Base-by-base conservation (phyloP, 139 green algal species). In the Volvox africanus region DNA sequence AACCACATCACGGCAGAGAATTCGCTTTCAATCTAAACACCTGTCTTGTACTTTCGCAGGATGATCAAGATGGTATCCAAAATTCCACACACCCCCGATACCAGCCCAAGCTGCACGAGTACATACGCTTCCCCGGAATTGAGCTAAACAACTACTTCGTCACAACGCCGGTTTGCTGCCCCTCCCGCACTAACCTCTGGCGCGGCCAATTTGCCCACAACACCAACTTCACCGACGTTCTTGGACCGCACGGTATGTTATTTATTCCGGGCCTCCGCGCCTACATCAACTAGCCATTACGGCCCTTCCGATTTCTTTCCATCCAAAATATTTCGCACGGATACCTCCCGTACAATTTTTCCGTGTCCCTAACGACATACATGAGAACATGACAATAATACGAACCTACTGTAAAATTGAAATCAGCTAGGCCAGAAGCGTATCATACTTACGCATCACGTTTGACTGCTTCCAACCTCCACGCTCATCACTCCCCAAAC, bases 91-190 rank as follows among this genome's bases (percentile, higher is more conserved):
- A 90, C 24, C 86, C 86, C 1, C 86, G 33, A 14, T 90, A 90
- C 55, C 81, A 84, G 86, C 86, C 86, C 32, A 90, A 84, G 28
- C 86, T 90, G 20, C 86, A 90, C 75, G 30, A 90, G 86, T 37
- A 67, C 55, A 84, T 90, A 12, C 86, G 86, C 32, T 61, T 55
- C 55, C 86, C 75, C 16, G 86, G 86, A 32, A n/a, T 90, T 14
- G 86, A 90, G 86, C 55, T 90, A 1, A 65, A 62, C 30, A 76
- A 90, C 55, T 90, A 90, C 71, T 90, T 84, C 73, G 86, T 90
- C 44, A 90, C 86, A 22, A 89, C 84, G 68, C 84, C 84, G 3
- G 83, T 92, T 17, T 92, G 89, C 89, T 92, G 89, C 89, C 89
- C 89, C 33, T 92, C 89, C 17, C 89, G 89, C 71, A 88, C 84